Percentiles rank a stretch among this genome's conserved stretches.
These are phyloP conservation scores for Stemphylium vesicarium DNA, from an alignment of 2,329 filamentous ascomycete species.

Conservation along the genomic window DNA sequence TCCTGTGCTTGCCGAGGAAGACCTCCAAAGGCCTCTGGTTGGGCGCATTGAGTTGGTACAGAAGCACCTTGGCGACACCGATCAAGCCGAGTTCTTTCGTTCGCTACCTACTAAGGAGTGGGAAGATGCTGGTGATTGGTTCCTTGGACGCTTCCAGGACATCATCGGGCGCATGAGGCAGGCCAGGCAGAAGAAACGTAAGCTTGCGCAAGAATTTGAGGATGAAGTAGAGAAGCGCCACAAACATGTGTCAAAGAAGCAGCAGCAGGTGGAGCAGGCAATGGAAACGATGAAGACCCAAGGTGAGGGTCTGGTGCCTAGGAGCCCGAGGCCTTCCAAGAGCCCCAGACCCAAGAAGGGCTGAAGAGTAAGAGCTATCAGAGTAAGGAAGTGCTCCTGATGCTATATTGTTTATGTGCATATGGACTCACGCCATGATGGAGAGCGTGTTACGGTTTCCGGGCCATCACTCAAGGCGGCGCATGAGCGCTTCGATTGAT, in stretches of 20 bases:
- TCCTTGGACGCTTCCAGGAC: slow-evolving; percentile 61
- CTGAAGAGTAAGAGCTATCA: background rate
- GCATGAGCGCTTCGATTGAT: background rate
- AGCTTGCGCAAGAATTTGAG: slow-evolving; percentile 61
- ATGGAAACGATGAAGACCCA: slow-evolving; percentile 61
- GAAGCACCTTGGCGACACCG: slow-evolving; percentile 30
- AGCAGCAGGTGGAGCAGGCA: slow-evolving; percentile 56
- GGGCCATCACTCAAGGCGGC: background rate
- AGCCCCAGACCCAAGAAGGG: slow-evolving; percentile 21
- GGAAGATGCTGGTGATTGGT: slow-evolving; percentile 68
- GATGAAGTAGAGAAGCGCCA: slow-evolving; percentile 62
- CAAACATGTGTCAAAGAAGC: slow-evolving; percentile 57
- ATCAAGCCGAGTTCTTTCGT: slow-evolving; percentile 59
- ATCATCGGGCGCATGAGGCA: slow-evolving; percentile 60
- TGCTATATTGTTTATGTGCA: background rate
- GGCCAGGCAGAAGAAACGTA: slow-evolving; percentile 61
- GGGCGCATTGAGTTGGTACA: slow-evolving; percentile 40
- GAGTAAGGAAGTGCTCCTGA: background rate
- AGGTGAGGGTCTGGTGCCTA: slow-evolving; percentile 59
- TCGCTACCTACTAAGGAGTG: slow-evolving; percentile 62
- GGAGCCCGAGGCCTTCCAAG: slow-evolving; percentile 45
- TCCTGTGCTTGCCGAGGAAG: slow-evolving; percentile 29
- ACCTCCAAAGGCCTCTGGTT: slow-evolving; percentile 32
- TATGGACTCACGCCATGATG: background rate
- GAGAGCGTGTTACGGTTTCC: background rate